A percentile compares a stretch with the other conserved stretches of the same genome.
These are phyloP conservation scores for Aspergillus vadensis DNA, from an alignment of 2,329 filamentous ascomycete species.

Conservation along the genomic window DNA sequence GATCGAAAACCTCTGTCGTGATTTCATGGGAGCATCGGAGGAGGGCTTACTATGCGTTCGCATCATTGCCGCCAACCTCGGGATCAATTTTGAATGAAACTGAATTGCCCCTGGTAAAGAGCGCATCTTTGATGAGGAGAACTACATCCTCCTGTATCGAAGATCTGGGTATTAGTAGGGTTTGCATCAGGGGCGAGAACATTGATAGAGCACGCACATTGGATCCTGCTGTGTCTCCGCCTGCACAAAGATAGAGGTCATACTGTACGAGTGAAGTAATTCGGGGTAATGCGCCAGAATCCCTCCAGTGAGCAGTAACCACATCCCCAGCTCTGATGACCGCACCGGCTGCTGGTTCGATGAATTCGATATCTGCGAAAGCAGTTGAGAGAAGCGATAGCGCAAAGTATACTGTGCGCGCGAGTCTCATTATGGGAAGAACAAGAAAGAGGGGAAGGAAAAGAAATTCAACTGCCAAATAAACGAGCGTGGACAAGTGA, in stretches of 20 bases:
- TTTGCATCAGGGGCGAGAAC: neutral
- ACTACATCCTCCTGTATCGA: slow-evolving; percentile 43
- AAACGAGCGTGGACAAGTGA: neutral
- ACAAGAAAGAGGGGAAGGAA: neutral
- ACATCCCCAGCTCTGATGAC: slow-evolving; percentile 52
- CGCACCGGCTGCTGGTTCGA: slow-evolving; percentile 54
- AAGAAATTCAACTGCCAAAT: neutral
- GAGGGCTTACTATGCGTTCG: slow-evolving; percentile 58
- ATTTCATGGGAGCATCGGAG: neutral
- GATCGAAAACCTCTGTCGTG: neutral
- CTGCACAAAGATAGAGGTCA: slow-evolving; percentile 62
- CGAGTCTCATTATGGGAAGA: slow-evolving; percentile 32
- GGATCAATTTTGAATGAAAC: slow-evolving; percentile 50
- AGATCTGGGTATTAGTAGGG: neutral
- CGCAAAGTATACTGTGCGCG: slow-evolving; percentile 33
- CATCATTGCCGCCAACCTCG: slow-evolving; percentile 46
- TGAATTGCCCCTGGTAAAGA: slow-evolving; percentile 44
- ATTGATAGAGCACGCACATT: slow-evolving; percentile 42
- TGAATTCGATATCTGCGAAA: slow-evolving; percentile 58
- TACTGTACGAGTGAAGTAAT: slow-evolving; percentile 57
- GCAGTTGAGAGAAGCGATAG: slow-evolving; percentile 45
- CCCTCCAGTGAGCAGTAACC: slow-evolving; percentile 60
- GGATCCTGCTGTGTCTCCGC: slow-evolving; percentile 55
- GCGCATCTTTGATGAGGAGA: slow-evolving; percentile 41
- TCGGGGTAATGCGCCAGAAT: slow-evolving; percentile 54